Conservation (phyloP, 2,329 filamentous ascomycete species). For the Eutypella sp. region DNA sequence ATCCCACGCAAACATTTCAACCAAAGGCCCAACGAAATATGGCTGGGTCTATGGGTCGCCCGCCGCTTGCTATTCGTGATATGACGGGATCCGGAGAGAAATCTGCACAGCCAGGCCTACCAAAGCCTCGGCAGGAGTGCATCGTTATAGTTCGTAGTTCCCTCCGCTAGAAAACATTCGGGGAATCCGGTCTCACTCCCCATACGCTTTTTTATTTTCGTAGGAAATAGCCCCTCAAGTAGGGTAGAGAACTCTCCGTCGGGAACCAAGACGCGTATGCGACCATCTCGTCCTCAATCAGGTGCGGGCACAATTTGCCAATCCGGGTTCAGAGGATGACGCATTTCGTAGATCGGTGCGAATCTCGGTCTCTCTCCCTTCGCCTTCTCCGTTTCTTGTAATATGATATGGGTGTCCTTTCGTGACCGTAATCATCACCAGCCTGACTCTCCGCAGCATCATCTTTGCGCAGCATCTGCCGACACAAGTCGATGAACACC, state of each 20-base stretch:
- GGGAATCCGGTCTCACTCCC: background rate
- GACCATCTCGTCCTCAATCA: background rate
- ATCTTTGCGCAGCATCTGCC: constrained; percentile 76
- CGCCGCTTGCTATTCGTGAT: background rate
- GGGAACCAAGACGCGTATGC: no score
- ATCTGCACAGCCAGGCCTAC: no score
- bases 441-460: constrained; percentile 39
- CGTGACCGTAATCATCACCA: constrained; percentile 39
- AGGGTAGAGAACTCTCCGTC: no score
- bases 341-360: constrained; percentile 35
- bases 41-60: background rate
- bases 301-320: background rate
- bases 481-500: constrained; percentile 78
- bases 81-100: no score
- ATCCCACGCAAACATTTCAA: background rate
- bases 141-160: background rate
- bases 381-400: constrained; percentile 29
- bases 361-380: constrained; percentile 20
- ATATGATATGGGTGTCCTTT: constrained; percentile 27
- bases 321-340: constrained; percentile 35
- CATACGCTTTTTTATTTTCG: no score
- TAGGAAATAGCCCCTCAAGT: no score
- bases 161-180: background rate
- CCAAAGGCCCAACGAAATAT: background rate
- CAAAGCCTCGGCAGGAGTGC: no score